These are phyloP conservation scores for Microbotryum lychnidis-dioicae DNA, from an alignment of 1,284 basidiomycete species.

Conservation along the genomic window DNA sequence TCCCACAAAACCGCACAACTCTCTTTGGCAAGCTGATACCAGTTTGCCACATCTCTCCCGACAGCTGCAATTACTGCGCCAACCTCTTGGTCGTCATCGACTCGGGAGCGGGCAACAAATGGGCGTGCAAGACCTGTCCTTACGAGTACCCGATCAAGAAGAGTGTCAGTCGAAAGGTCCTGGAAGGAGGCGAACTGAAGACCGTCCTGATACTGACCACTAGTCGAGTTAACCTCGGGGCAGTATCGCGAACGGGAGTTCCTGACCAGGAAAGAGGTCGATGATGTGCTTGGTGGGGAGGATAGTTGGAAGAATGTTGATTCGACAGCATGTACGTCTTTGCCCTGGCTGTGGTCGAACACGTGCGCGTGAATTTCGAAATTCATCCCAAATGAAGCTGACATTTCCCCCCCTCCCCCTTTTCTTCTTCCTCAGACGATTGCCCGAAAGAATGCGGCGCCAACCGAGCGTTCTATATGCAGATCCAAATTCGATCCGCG, in stretches of 20 bases:
- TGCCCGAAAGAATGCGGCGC: slow-evolving; percentile 84
- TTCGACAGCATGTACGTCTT: slow-evolving; percentile 60
- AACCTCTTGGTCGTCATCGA: slow-evolving; percentile 73
- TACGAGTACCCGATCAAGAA: slow-evolving; percentile 83
- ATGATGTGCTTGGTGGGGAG: slow-evolving; percentile 88
- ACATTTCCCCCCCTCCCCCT: not conserved
- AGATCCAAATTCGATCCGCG: slow-evolving; percentile 90
- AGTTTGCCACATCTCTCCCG: not conserved
- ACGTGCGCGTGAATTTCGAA: too few species aligned
- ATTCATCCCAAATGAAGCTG: not conserved
- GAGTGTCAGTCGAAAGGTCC: slow-evolving; percentile 49
- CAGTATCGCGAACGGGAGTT: slow-evolving; percentile 79
- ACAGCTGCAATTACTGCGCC: slow-evolving; percentile 77
- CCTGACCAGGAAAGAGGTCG: slow-evolving; percentile 74
- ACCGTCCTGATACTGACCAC: not conserved
- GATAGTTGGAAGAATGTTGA: slow-evolving; percentile 95
- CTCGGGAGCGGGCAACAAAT: slow-evolving; percentile 63
- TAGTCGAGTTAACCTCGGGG: not conserved
- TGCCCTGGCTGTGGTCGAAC: too few species aligned
- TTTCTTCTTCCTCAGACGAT: slow-evolving; percentile 48
- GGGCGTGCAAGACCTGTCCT: slow-evolving; percentile 88
- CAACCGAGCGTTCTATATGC: slow-evolving; percentile 83
- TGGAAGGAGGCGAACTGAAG: not conserved
- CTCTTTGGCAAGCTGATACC: too few species aligned
- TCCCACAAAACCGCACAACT: not conserved